These are phyloP conservation scores for Corylus heterophylla DNA, from an alignment of 306 rosid species.

Conservation along the genomic window DNA sequence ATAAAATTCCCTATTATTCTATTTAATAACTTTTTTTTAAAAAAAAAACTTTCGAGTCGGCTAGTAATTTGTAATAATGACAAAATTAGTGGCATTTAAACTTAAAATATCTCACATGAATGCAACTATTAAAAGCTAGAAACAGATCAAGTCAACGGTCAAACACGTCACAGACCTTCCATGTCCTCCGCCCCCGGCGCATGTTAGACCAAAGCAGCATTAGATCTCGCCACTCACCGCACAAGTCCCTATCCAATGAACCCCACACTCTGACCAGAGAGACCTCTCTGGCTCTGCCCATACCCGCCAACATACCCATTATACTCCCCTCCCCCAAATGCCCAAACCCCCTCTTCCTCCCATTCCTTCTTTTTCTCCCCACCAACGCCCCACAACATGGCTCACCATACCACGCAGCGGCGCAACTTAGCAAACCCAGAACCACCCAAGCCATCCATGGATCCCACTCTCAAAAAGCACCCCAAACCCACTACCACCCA, in stretches of 20 bases:
- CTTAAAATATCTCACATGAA: no score
- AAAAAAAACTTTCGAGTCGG: no score
- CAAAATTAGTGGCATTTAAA: no score
- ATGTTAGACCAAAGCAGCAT: constrained; percentile 25
- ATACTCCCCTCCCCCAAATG: neutral
- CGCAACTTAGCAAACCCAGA: constrained; percentile 43
- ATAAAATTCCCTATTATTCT: no score
- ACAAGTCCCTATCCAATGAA: constrained; percentile 34
- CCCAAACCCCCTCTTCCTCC: neutral
- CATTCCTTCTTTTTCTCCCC: neutral
- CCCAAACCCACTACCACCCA: constrained; percentile 27
- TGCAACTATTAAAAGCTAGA: neutral
- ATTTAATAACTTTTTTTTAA: no score
- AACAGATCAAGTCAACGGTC: constrained; percentile 52
- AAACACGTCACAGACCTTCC: constrained; percentile 22
- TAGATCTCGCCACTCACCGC: constrained; percentile 32
- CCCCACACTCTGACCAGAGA: constrained; percentile 17
- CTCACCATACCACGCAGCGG: constrained; percentile 55
- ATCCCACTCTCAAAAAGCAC: constrained; percentile 32
- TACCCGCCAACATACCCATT: neutral
- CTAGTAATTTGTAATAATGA: no score
- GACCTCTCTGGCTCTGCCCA: neutral
- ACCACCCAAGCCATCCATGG: constrained; percentile 36
- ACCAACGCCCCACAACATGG: constrained; percentile 29
- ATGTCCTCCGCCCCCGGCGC: constrained; percentile 44